phyloP scores from a whole-genome alignment of 2,329 filamentous ascomycete species.

The Verticillium zaregamsianum region DNA sequence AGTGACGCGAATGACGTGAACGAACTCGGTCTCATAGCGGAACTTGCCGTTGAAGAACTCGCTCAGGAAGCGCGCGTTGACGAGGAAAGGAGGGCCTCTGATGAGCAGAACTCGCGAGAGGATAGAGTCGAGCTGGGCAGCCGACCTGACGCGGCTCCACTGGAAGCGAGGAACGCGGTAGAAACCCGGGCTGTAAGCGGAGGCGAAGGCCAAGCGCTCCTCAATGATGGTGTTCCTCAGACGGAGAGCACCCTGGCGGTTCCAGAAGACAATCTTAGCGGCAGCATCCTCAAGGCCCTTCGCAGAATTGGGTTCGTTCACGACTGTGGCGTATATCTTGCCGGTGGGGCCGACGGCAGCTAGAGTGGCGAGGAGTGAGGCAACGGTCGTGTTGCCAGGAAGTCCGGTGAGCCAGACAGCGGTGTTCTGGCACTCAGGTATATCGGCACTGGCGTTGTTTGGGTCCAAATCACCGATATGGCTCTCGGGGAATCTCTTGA shows the following conservation, averaged over 20 bases:
- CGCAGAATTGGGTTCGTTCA: not conserved
- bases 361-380: not conserved
- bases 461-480: too few relatives aligned
- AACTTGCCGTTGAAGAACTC: not conserved
- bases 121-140: not conserved
- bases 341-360: not conserved
- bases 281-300: not conserved
- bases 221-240: not conserved
- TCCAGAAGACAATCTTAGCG: conserved; percentile 5
- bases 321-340: conserved; percentile 1
- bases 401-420: conserved; percentile 1
- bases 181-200: not conserved
- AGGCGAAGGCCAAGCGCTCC: not conserved
- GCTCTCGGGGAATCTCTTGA: too few relatives aligned
- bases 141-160: conserved; percentile 3
- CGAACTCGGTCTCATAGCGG: conserved; percentile 1
- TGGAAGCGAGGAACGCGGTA: not conserved
- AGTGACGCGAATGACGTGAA: not conserved
- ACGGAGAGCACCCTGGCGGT: not conserved
- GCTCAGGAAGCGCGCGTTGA: not conserved
- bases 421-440: not conserved
- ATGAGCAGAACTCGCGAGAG: conserved; percentile 1
- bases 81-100: not conserved
- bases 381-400: not conserved
- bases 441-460: too few relatives aligned